phyloP scores from a whole-genome alignment of 208 protist species.

The Herpetomonas tarakana region DNA sequence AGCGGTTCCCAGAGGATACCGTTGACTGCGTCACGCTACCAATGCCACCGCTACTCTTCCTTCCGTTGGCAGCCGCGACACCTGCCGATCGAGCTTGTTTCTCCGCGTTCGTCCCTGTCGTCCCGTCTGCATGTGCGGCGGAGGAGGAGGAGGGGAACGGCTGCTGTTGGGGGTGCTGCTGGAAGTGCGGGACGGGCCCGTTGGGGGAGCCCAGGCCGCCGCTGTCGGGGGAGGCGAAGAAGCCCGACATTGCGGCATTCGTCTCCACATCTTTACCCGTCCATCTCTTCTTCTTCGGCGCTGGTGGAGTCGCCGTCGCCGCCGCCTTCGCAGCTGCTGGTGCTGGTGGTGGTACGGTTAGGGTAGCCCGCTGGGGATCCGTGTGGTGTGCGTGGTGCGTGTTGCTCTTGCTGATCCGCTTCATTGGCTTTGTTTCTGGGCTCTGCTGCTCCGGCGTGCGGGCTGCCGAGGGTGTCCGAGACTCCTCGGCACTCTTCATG shows the following conservation, averaged over 20 bases:
- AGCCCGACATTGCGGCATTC: slow-evolving; percentile 31
- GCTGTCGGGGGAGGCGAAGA: slow-evolving; percentile 17
- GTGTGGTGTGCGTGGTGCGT: background rate
- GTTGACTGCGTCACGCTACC: background rate
- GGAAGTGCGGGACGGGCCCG: too few species aligned
- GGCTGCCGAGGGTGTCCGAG: background rate
- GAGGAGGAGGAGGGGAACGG: too few species aligned
- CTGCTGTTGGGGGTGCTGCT: too few species aligned
- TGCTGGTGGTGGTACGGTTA: background rate
- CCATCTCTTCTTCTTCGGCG: slow-evolving; percentile 9
- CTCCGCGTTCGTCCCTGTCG: too few species aligned
- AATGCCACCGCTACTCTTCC: background rate
- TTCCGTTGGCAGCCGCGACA: too few species aligned
- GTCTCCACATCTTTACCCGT: slow-evolving; percentile 28
- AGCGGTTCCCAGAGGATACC: background rate
- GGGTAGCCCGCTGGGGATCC: background rate
- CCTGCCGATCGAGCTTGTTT: too few species aligned
- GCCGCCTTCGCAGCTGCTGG: background rate
- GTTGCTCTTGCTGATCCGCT: too few species aligned
- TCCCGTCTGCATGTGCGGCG: too few species aligned
- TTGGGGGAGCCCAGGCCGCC: too few species aligned
- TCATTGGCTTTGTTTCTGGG: too few species aligned
- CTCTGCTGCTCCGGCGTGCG: background rate
- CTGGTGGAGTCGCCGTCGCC: slow-evolving; percentile 4
- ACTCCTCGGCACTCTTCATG: background rate